Conservation (phyloP, 2,329 filamentous ascomycete genomes). For the Tolypocladium sp. region DNA sequence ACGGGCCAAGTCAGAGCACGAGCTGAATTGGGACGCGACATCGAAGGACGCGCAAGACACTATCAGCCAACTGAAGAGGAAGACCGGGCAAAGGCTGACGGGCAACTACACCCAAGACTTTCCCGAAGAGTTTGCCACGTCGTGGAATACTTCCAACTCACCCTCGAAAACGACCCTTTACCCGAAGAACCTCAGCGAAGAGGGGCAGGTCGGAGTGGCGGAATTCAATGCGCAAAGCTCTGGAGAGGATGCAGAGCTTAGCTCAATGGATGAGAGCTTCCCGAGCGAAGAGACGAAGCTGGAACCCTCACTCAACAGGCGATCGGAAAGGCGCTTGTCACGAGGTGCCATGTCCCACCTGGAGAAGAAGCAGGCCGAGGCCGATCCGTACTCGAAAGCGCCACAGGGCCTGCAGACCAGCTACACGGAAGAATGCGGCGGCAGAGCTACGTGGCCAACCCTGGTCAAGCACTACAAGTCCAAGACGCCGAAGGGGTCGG, state of each 20-base stretch:
- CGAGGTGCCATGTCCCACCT: constrained; percentile 1
- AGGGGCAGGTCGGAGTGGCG: background rate
- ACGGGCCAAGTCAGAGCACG: constrained; percentile 7
- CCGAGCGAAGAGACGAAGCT: constrained; percentile 15
- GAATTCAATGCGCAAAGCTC: background rate
- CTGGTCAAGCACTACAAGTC: constrained; percentile 22
- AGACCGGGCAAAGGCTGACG: constrained; percentile 19
- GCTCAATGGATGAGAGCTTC: constrained; percentile 33
- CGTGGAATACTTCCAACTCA: constrained; percentile 27
- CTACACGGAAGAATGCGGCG: constrained; percentile 33
- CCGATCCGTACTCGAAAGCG: constrained; percentile 32
- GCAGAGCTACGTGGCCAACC: constrained; percentile 21
- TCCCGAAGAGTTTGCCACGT: constrained; percentile 37
- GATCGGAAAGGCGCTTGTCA: background rate
- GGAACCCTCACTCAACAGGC: constrained; percentile 21
- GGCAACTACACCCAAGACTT: constrained; percentile 43
- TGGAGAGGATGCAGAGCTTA: constrained; percentile 18
- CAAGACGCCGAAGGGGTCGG: background rate
- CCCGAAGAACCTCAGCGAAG: constrained; percentile 8
- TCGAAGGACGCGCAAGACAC: constrained; percentile 2
- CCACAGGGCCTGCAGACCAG: constrained; percentile 40
- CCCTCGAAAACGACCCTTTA: constrained; percentile 14
- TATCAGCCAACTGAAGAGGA: background rate
- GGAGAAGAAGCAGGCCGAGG: constrained; percentile 9
- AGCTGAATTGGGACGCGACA: constrained; percentile 5